Percentiles rank a stretch among this genome's conserved stretches.
Evolutionary conservation across 805 yeast species (phyloP).

Genomic region (Hanseniaspora singularis): DNA sequence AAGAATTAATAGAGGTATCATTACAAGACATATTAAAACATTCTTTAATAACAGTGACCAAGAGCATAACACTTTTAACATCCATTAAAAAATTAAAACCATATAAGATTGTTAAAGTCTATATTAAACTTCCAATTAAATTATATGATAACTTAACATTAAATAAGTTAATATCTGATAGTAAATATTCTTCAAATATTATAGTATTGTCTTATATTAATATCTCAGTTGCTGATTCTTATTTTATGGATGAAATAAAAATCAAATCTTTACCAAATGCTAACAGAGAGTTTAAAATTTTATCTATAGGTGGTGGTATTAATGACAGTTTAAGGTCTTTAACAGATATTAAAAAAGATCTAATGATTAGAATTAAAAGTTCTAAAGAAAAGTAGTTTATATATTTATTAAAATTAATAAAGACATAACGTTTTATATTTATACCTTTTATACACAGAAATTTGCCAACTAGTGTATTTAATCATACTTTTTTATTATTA

Average conservation of each 20-base stretch:
- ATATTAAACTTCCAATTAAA: constrained; percentile 27
- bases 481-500: too few relatives aligned
- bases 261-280: not conserved
- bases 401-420: too few relatives aligned
- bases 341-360: constrained; percentile 3
- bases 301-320: constrained; percentile 14
- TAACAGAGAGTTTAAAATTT: constrained; percentile 13
- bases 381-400: not conserved
- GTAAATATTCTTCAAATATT: constrained; percentile 27
- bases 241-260: constrained; percentile 4
- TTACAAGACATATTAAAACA: constrained; percentile 7
- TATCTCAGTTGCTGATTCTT: constrained; percentile 14
- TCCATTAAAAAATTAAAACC: constrained; percentile 16
- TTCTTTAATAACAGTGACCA: constrained; percentile 7
- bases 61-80: constrained; percentile 3
- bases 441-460: too few relatives aligned
- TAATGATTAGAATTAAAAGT: constrained; percentile 7
- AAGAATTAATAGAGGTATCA: not conserved
- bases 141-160: constrained; percentile 22
- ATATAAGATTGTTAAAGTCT: constrained; percentile 27
- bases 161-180: not conserved
- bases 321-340: constrained; percentile 8
- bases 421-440: too few relatives aligned
- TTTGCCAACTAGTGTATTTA: too few relatives aligned
- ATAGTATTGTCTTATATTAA: constrained; percentile 27